Percentiles rank a stretch among this genome's conserved stretches.
Conservation (phyloP, 176 grass and related monocot genomes). For the Thinopyrum elongatum region DNA sequence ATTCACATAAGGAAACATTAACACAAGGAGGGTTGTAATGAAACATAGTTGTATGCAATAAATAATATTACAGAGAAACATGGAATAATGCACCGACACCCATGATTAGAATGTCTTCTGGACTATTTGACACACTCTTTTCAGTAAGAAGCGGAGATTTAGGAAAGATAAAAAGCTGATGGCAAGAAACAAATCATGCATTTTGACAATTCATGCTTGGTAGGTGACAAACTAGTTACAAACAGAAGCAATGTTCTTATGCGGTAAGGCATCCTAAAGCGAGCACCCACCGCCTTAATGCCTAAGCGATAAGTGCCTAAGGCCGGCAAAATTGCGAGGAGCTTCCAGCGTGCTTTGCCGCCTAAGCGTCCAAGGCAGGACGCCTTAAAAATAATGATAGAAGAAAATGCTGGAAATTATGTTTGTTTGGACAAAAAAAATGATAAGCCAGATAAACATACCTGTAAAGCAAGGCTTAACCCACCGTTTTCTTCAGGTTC, state of each 20-base stretch:
- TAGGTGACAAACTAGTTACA: neutral
- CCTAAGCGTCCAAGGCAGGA: neutral
- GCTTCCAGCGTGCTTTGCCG: neutral
- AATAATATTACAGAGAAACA: neutral
- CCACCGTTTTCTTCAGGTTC: constrained; percentile 94
- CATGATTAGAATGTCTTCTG: neutral
- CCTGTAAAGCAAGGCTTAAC: constrained; percentile 96
- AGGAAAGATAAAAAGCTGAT: constrained; percentile 8
- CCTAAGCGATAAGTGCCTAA: neutral
- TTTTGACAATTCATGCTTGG: constrained; percentile 7
- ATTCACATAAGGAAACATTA: neutral
- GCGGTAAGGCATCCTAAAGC: neutral
- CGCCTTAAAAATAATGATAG: neutral
- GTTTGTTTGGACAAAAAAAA: neutral
- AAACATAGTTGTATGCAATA: neutral
- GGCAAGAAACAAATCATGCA: neutral
- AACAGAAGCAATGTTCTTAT: constrained; percentile 7
- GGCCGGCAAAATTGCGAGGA: neutral
- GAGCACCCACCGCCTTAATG: neutral
- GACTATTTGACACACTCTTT: neutral
- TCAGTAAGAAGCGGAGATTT: neutral
- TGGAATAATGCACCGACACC: neutral
- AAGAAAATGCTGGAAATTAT: constrained; percentile 12
- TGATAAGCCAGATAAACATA: constrained; percentile 30
- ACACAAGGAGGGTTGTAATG: neutral